phyloP scores from a whole-genome alignment of 2,329 filamentous ascomycete genomes.

The Fusarium transvaalense region DNA sequence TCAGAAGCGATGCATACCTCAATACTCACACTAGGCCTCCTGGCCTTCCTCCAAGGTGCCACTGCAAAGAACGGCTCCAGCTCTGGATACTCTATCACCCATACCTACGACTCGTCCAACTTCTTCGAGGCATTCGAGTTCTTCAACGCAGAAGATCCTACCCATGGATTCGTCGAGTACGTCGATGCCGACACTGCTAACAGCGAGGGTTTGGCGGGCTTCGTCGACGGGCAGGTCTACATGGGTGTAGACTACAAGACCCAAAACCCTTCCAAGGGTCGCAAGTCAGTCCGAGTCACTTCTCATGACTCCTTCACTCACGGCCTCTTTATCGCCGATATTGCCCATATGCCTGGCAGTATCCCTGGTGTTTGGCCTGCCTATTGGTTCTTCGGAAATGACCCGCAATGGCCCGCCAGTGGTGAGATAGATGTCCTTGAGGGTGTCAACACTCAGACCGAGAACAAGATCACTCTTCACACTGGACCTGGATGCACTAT shows the following conservation, averaged over 20 bases:
- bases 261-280: constrained; percentile 67
- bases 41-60: constrained; percentile 48
- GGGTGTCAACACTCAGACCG: constrained; percentile 74
- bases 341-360: constrained; percentile 80
- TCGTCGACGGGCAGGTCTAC: constrained; percentile 68
- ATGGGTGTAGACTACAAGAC: constrained; percentile 77
- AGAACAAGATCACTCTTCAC: constrained; percentile 76
- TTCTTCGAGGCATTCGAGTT: constrained; percentile 70
- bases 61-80: constrained; percentile 42
- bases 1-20: constrained; percentile 45
- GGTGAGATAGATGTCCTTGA: constrained; percentile 88
- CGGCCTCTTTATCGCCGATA: constrained; percentile 79
- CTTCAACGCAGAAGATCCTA: constrained; percentile 73
- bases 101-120: constrained; percentile 64
- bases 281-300: constrained; percentile 76
- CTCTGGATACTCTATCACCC: constrained; percentile 60
- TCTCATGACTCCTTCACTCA: constrained; percentile 75
- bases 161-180: constrained; percentile 80
- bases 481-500: constrained; percentile 72
- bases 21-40: constrained; percentile 46
- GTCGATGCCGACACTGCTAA: constrained; percentile 70
- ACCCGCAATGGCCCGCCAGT: constrained; percentile 71
- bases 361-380: constrained; percentile 82
- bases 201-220: constrained; percentile 68
- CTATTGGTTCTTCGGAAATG: constrained; percentile 73